Evolutionary conservation across 257 asterid species (phyloP).

Genomic region (Nicotiana attenuata): DNA sequence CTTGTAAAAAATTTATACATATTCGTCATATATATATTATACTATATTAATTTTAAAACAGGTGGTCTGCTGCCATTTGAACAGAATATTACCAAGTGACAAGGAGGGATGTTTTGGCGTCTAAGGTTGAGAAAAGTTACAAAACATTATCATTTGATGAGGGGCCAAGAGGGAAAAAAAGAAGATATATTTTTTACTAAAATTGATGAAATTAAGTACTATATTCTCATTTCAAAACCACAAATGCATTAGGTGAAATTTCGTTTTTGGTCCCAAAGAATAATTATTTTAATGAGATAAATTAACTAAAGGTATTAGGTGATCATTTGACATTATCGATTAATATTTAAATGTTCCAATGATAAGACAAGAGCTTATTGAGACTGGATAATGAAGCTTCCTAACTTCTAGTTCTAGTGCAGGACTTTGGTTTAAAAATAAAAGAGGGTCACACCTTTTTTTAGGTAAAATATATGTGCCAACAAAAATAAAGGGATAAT

Average conservation of each 20-base stretch:
- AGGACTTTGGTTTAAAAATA: too few species aligned
- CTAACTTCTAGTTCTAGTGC: too few species aligned
- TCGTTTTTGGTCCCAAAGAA: neutral
- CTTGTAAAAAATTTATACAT: neutral
- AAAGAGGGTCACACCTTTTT: too few species aligned
- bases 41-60: neutral
- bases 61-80: neutral
- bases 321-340: neutral
- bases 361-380: neutral
- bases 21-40: neutral
- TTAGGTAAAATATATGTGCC: too few species aligned
- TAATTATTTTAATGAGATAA: neutral
- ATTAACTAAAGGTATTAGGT: constrained; percentile 2
- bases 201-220: neutral
- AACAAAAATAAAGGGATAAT: too few species aligned
- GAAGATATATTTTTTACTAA: neutral
- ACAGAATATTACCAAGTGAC: neutral
- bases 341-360: neutral
- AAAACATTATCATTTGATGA: constrained; percentile 3
- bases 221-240: neutral
- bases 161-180: neutral
- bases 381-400: neutral
- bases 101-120: neutral
- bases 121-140: neutral
- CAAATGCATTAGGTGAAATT: neutral